These are phyloP conservation scores for Diaporthe destruens DNA, from an alignment of 2,329 filamentous ascomycete species.

Conservation along the genomic window DNA sequence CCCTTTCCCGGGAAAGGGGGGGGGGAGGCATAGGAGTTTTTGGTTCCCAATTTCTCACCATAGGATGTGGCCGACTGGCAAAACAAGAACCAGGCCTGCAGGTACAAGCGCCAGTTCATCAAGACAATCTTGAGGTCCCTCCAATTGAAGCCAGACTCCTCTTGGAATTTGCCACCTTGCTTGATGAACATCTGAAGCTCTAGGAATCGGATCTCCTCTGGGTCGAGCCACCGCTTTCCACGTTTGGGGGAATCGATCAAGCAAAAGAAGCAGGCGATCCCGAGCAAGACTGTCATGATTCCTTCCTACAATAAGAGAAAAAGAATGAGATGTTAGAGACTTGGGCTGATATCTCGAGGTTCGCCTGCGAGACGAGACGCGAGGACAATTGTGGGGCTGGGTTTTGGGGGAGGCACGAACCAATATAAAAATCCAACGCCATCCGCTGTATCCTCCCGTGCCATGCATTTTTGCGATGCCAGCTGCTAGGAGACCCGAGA, in stretches of 20 bases:
- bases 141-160: constrained; percentile 18
- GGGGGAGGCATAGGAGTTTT: constrained; percentile 7
- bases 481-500: constrained; percentile 61
- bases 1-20: no score
- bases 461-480: constrained; percentile 63
- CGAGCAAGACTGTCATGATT: constrained; percentile 46
- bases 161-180: constrained; percentile 16
- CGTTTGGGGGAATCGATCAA: constrained; percentile 40
- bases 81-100: constrained; percentile 45
- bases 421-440: constrained; percentile 63
- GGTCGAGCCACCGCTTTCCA: constrained; percentile 31
- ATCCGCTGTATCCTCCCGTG: constrained; percentile 43
- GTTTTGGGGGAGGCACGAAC: no score
- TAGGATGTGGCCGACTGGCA: constrained; percentile 46
- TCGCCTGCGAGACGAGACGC: no score
- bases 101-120: constrained; percentile 41
- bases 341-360: no score
- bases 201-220: constrained; percentile 39
- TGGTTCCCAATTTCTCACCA: constrained; percentile 44
- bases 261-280: constrained; percentile 64
- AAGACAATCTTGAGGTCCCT: constrained; percentile 36
- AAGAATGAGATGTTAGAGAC: no score
- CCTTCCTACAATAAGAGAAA: no score
- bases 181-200: constrained; percentile 35
- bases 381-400: no score